Evolutionary conservation across 805 yeast genomes (phyloP), one percentile per base, ranked within the genome.

Genomic region (Yarrowia yakushimensis): DNA sequence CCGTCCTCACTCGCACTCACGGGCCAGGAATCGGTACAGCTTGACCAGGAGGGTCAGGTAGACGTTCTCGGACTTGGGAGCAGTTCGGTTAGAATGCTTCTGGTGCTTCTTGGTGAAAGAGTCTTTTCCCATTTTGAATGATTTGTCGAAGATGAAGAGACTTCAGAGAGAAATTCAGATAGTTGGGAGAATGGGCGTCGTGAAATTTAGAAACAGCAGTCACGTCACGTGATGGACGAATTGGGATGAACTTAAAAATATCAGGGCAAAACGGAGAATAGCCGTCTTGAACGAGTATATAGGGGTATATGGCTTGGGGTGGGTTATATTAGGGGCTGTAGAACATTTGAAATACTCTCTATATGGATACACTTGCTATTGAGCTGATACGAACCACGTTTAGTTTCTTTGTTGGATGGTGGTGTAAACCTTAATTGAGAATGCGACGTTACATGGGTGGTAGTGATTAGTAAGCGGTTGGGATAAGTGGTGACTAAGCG

Each of bases 21-120:
- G 97, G 84, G 98, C 97, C 82, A 94, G 86, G 96, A 90, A 94
- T 79, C 97, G 82, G 90, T 92, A 94, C 76, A 94, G 85, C 88
- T 93, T 93, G 81, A 93, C 98, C 82, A 94, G 88, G 79, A 94
- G 82, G 82, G 88, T 88, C 83, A 94, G 85, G 97, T 94, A 94
- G 83, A 92, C 97, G 80, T 94, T 94, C 84, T 94, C 97, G 72
- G 98, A 93, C 86, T 90, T 90, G 84, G 99, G 99, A 82, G 97
- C 97, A 79, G 87, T 82, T 84, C 99, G 91, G 90, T 90, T 96
- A 82, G 96, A 87, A 73, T 87, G 82, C 83, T 91, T 90, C 78
- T 84, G 85, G 87, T 94, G 99, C 83, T 90, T 97, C 82, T 93
- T 94, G 79, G 85, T 79, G 82, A 87, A 84, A 85, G 90, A 96